Base-by-base conservation (phyloP, 768 basidiomycete genomes). In the Boletales sp. region DNA sequence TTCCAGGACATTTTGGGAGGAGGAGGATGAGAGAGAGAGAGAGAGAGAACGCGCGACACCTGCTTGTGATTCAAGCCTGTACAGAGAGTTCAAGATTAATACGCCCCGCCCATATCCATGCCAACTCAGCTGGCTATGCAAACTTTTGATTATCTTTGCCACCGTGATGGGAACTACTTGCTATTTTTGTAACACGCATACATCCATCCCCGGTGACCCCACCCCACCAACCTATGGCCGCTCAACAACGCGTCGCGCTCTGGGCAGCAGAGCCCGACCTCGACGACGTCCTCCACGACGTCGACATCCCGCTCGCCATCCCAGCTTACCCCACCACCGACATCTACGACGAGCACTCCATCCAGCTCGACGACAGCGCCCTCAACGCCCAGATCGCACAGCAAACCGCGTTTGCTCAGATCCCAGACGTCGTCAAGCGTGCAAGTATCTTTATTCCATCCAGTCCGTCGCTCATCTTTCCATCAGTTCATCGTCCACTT, bases 401-500 rank as follows among this genome's bases (percentile, higher is more conserved):
- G 54, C 87, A 91, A 53, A 82, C 82, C 1, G 90, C 88, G 2
- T 83, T 94, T 66, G 74, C 88, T 0, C 81, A 85, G 59, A 88
- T 94, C 40, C 91, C 90, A 0, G 91, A 93, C 68, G 84, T 84
- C 21, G 94, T 94, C 48, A 94, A 93, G 74, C 83, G 83, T 54
- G 91, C 90, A 62, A 68, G 80, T 77, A 14, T 9, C 5, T 10
- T 34, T 9, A 9, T 34, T 4, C 21, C 21, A 21, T 21, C 21
- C 10, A 36, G 2, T 21, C 36, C 43, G 36, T 17, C 27, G n/a
- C 24, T 17, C 10, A 37, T 29, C 42, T 9, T 3, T 45, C 21
- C 40, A 43, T 17, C 53, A 95, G 90, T 98, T 97, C 74, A 87
- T 98, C 62, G 83, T 95, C 7, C 90, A 91, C 60, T 97, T 98